Percentiles rank a stretch among this genome's conserved stretches.
Evolutionary conservation across 1,284 basidiomycete species (phyloP).

Genomic region (Calocybe gambosa): DNA sequence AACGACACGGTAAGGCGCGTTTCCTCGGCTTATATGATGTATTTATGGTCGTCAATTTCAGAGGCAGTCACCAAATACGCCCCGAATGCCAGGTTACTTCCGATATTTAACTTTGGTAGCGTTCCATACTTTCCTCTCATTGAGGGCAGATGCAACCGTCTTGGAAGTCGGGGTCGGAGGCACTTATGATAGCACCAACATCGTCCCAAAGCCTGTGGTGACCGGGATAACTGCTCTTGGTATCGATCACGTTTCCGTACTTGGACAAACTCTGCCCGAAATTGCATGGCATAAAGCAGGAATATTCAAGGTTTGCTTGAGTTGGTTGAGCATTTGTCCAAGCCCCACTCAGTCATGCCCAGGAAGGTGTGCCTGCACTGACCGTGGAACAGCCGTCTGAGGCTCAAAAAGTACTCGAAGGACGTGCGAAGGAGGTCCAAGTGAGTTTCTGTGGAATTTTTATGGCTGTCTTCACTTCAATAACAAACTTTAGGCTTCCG

Average conservation of each 20-base stretch:
- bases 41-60: constrained; percentile 21
- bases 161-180: constrained; percentile 98
- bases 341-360: constrained; percentile 2
- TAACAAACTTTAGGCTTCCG: constrained; percentile 43
- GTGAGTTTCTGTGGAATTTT: constrained; percentile 26
- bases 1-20: constrained; percentile 50
- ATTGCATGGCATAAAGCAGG: constrained; percentile 97
- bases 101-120: constrained; percentile 90
- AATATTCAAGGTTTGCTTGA: constrained; percentile 77
- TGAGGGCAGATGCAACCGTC: constrained; percentile 83
- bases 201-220: constrained; percentile 85
- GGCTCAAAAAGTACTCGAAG: constrained; percentile 60
- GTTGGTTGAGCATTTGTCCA: neutral
- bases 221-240: constrained; percentile 91
- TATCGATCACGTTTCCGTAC: constrained; percentile 87
- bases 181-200: constrained; percentile 92
- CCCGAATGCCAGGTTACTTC: constrained; percentile 88
- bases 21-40: neutral
- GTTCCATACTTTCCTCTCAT: constrained; percentile 82
- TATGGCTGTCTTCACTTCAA: neutral
- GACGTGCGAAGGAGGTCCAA: constrained; percentile 63
- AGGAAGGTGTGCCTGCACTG: constrained; percentile 82
- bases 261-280: constrained; percentile 86
- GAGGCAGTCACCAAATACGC: constrained; percentile 44
- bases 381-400: constrained; percentile 74